Conservation (phyloP, 441 rosid species). For the Arabidopsis hybrid region DNA sequence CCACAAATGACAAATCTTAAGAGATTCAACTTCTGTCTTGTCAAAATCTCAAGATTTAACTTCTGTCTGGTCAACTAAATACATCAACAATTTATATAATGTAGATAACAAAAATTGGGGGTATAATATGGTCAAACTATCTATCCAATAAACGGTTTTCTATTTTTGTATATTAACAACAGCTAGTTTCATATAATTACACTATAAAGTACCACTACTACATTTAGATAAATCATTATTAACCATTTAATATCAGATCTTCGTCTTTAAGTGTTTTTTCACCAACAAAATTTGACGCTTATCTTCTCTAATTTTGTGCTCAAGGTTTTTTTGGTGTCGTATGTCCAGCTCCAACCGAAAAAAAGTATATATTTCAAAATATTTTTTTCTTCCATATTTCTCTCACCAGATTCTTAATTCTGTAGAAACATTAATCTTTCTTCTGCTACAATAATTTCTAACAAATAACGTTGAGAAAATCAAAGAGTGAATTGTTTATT, state of each 20-base stretch:
- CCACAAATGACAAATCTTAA: too few species aligned
- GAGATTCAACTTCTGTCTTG: not conserved
- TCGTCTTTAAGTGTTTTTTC: conserved; percentile 4
- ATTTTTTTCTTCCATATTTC: not conserved
- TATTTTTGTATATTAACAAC: conserved; percentile 3
- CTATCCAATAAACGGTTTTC: not conserved
- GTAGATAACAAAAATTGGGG: not conserved
- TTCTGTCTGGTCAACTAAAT: not conserved
- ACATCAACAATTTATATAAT: not conserved
- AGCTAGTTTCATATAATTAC: conserved; percentile 7
- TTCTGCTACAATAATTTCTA: not conserved
- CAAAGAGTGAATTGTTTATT: conserved; percentile 3
- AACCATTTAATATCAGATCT: conserved; percentile 18
- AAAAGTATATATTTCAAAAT: conserved; percentile 19
- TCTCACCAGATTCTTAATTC: not conserved
- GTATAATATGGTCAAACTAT: not conserved
- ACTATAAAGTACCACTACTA: conserved; percentile 22
- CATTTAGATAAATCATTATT: conserved; percentile 25
- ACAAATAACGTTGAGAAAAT: conserved; percentile 21
- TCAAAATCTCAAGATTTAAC: not conserved
- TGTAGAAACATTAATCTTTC: not conserved
- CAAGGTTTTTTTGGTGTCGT: conserved; percentile 15
- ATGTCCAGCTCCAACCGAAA: conserved; percentile 32
- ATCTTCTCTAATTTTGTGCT: conserved; percentile 9
- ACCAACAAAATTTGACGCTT: conserved; percentile 32